These are phyloP conservation scores for Phylloporus sp. DNA, from an alignment of 768 basidiomycete genomes.

Conservation along the genomic window DNA sequence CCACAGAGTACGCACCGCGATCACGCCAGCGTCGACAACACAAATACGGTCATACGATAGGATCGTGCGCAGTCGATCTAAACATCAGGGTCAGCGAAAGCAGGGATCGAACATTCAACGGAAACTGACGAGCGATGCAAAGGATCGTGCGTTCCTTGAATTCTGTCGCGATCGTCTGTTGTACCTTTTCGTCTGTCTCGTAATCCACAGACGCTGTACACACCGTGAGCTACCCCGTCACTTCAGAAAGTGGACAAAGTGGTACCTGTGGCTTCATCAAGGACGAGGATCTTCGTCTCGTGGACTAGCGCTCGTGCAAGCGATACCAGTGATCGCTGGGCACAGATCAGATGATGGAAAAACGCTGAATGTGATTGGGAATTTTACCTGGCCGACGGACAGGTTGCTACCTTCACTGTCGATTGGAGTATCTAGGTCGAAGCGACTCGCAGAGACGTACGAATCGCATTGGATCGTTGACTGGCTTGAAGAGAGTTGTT, in stretches of 20 bases:
- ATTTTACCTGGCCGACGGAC: conserved; percentile 52
- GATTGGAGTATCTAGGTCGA: conserved; percentile 77
- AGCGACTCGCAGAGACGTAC: conserved; percentile 43
- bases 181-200: conserved; percentile 88
- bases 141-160: conserved; percentile 82
- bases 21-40: conserved; percentile 76
- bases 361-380: not conserved
- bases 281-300: conserved; percentile 74
- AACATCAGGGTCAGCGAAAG: conserved; percentile 1
- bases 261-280: conserved; percentile 84
- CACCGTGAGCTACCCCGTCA: not conserved
- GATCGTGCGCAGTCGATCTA: conserved; percentile 83
- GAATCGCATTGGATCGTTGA: conserved; percentile 36
- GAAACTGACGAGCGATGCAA: conserved; percentile 74
- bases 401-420: conserved; percentile 86
- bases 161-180: conserved; percentile 80
- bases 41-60: conserved; percentile 85
- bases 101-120: not conserved
- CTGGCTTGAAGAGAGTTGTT: conserved; percentile 22
- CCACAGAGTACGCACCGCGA: conserved; percentile 47
- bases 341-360: conserved; percentile 31
- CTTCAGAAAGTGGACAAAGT: not conserved
- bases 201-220: conserved; percentile 74
- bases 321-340: conserved; percentile 74
- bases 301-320: conserved; percentile 88